Percentiles rank a stretch among this genome's conserved stretches.
Evolutionary conservation across 2,329 filamentous ascomycete species (phyloP).

Genomic region (Paracorniculantispora psalliotae): DNA sequence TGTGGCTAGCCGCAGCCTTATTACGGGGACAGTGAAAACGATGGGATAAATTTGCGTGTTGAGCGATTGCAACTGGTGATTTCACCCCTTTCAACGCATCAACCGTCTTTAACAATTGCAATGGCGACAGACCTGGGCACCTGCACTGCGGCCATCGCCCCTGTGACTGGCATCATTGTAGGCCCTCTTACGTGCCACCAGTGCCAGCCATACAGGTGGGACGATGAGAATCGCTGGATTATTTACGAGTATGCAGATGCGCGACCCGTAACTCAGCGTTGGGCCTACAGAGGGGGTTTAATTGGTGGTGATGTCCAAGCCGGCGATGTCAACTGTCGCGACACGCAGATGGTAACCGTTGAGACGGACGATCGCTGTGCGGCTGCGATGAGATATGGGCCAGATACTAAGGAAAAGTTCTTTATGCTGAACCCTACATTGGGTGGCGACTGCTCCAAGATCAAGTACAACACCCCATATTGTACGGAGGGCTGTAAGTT

Average conservation of each 20-base stretch:
- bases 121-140: neutral
- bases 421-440: constrained; percentile 26
- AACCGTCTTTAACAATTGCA: neutral
- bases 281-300: neutral
- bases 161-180: constrained; percentile 4
- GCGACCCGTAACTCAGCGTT: neutral
- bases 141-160: constrained; percentile 4
- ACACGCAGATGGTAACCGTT: constrained; percentile 18
- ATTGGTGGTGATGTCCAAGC: neutral
- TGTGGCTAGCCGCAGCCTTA: neutral
- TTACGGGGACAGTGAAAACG: neutral
- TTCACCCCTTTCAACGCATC: too few relatives aligned
- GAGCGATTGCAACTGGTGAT: too few relatives aligned
- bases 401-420: constrained; percentile 21
- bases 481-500: constrained; percentile 27
- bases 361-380: constrained; percentile 8
- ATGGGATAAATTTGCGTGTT: neutral
- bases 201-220: neutral
- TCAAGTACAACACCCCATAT: constrained; percentile 25
- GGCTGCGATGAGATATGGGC: constrained; percentile 16
- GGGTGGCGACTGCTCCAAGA: constrained; percentile 23
- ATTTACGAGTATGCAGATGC: neutral
- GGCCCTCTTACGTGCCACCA: neutral
- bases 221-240: neutral
- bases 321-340: constrained; percentile 22